These are phyloP conservation scores for Metschnikowia cerradonensis DNA, from an alignment of 805 yeast species.

Conservation along the genomic window DNA sequence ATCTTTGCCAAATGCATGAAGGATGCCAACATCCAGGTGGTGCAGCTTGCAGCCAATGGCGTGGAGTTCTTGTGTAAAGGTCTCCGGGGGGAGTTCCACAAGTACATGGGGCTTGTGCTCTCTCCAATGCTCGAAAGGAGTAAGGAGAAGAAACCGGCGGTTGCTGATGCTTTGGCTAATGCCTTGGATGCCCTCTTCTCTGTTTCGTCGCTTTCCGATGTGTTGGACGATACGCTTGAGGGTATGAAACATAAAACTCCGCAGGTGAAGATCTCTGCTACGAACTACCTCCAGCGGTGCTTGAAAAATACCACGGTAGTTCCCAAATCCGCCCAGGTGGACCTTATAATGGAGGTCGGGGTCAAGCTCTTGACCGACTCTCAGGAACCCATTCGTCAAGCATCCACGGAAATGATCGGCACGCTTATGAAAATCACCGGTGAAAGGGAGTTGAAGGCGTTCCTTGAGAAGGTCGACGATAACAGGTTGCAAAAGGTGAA, in stretches of 20 bases:
- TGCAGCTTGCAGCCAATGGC: constrained; percentile 69
- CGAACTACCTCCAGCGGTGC: constrained; percentile 61
- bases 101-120: constrained; percentile 50
- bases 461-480: constrained; percentile 71
- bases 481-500: constrained; percentile 64
- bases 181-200: constrained; percentile 64
- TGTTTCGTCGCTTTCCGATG: constrained; percentile 47
- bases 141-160: constrained; percentile 81
- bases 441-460: constrained; percentile 55
- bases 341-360: constrained; percentile 50
- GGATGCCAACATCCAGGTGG: constrained; percentile 89
- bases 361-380: constrained; percentile 74
- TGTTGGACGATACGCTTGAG: constrained; percentile 56
- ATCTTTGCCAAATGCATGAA: constrained; percentile 67
- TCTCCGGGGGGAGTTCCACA: constrained; percentile 51
- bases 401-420: constrained; percentile 75
- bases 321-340: constrained; percentile 54
- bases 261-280: constrained; percentile 68
- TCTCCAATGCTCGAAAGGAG: constrained; percentile 71
- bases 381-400: constrained; percentile 76
- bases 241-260: constrained; percentile 78
- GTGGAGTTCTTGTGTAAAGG: constrained; percentile 62
- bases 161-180: constrained; percentile 62
- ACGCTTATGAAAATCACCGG: constrained; percentile 81
- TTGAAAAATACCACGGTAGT: constrained; percentile 45